Evolutionary conservation across 2,329 filamentous ascomycete genomes (phyloP).

Genomic region (Neophaeococcomyces aloes): DNA sequence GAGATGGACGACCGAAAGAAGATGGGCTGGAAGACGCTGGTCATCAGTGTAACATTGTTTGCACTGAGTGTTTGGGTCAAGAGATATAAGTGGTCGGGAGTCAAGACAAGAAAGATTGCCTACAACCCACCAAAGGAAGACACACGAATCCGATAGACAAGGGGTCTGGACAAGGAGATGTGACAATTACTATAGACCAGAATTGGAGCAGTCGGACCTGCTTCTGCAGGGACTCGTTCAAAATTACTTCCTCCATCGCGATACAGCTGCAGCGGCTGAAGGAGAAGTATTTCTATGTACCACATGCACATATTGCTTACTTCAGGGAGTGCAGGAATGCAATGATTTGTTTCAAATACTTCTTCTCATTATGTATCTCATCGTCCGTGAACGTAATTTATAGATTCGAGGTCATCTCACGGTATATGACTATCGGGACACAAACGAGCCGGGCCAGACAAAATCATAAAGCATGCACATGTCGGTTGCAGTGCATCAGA

Average conservation of each 20-base stretch:
- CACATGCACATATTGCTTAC: constrained; percentile 6
- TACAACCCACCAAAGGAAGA: constrained; percentile 59
- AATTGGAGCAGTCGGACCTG: background rate
- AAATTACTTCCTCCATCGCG: background rate
- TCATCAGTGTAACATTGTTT: constrained; percentile 66
- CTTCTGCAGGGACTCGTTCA: background rate
- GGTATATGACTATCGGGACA: no score
- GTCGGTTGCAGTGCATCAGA: no score
- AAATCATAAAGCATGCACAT: no score
- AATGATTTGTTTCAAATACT: no score
- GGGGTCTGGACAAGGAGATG: background rate
- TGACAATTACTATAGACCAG: constrained; percentile 2
- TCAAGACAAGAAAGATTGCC: constrained; percentile 90
- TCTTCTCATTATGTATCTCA: no score
- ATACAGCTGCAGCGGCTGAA: background rate
- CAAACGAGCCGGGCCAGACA: no score
- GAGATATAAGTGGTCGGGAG: constrained; percentile 96
- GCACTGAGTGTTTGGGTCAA: constrained; percentile 94
- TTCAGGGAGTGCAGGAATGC: no score
- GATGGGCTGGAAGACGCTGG: constrained; percentile 96
- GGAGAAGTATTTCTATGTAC: constrained; percentile 6
- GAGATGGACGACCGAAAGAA: constrained; percentile 99
- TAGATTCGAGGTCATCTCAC: no score
- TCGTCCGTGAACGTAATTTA: no score
- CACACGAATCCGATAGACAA: constrained; percentile 1